Conservation (phyloP, 257 asterid genomes). For the Ocimum tenuiflorum region DNA sequence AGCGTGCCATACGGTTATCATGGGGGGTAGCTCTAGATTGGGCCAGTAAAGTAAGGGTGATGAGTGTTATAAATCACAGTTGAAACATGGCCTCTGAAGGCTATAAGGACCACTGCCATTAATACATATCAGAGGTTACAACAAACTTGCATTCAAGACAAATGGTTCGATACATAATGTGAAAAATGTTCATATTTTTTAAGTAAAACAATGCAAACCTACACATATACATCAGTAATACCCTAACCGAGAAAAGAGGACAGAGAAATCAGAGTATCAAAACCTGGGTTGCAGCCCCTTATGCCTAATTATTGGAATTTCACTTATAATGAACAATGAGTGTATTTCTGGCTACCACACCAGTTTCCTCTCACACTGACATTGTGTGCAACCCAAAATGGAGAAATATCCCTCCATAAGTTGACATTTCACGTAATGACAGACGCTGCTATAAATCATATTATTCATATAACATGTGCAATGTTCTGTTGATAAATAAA, state of each 20-base stretch:
- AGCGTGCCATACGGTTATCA: not conserved
- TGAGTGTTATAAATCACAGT: not conserved
- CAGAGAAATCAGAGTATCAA: too few relatives aligned
- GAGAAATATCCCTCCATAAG: too few relatives aligned
- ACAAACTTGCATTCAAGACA: not conserved
- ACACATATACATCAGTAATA: too few relatives aligned
- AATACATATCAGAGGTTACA: not conserved
- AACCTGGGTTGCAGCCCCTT: too few relatives aligned
- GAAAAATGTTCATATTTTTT: too few relatives aligned
- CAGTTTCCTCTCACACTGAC: too few relatives aligned
- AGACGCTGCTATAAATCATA: not conserved
- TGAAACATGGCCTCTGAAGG: not conserved
- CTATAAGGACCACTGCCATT: constrained; percentile 17
- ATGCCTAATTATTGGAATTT: too few relatives aligned
- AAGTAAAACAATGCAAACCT: too few relatives aligned
- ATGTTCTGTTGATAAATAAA: not conserved
- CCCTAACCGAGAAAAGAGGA: too few relatives aligned
- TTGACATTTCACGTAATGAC: not conserved
- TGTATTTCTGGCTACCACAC: too few relatives aligned
- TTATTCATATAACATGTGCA: constrained; percentile 14
- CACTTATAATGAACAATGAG: too few relatives aligned
- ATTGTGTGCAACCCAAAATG: too few relatives aligned
- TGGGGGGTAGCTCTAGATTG: not conserved
- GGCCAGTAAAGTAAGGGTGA: not conserved
- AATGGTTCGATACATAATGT: not conserved